Evolutionary conservation across 768 basidiomycete species (phyloP).

Genomic region (Calocybe gangraenosa): DNA sequence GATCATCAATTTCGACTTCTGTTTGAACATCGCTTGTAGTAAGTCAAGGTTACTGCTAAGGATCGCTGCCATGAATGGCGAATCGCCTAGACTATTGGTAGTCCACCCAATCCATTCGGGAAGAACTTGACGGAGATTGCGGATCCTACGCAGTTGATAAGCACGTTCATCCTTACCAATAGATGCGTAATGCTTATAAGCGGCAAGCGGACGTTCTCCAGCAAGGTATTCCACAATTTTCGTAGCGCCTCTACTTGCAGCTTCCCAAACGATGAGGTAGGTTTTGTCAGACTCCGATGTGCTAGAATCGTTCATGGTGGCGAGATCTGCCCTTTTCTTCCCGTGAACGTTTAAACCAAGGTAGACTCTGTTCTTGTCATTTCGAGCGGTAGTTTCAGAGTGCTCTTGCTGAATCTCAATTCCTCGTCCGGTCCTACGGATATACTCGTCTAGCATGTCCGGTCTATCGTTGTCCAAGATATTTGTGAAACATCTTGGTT

Average conservation of each 20-base stretch:
- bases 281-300: constrained; percentile 16
- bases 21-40: constrained; percentile 41
- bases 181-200: constrained; percentile 47
- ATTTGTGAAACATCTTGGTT: constrained; percentile 13
- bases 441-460: constrained; percentile 50
- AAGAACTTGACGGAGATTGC: constrained; percentile 36
- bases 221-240: constrained; percentile 45
- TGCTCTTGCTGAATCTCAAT: constrained; percentile 26
- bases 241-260: constrained; percentile 26
- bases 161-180: constrained; percentile 39
- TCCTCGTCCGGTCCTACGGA: constrained; percentile 40
- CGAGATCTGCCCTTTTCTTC: constrained; percentile 56
- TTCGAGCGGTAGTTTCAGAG: constrained; percentile 20
- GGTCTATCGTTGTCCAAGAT: constrained; percentile 39
- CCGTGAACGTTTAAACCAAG: constrained; percentile 61
- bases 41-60: constrained; percentile 29
- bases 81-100: constrained; percentile 44
- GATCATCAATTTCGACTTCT: constrained; percentile 37
- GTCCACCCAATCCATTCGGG: constrained; percentile 51
- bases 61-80: constrained; percentile 45
- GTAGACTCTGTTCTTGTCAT: constrained; percentile 42
- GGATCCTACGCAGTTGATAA: constrained; percentile 33
- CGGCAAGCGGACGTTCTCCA: constrained; percentile 40
- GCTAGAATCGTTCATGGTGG: constrained; percentile 46
- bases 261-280: constrained; percentile 38